These are phyloP conservation scores for Aspergillus taichungensis DNA, from an alignment of 495 filamentous ascomycete species.

Conservation along the genomic window DNA sequence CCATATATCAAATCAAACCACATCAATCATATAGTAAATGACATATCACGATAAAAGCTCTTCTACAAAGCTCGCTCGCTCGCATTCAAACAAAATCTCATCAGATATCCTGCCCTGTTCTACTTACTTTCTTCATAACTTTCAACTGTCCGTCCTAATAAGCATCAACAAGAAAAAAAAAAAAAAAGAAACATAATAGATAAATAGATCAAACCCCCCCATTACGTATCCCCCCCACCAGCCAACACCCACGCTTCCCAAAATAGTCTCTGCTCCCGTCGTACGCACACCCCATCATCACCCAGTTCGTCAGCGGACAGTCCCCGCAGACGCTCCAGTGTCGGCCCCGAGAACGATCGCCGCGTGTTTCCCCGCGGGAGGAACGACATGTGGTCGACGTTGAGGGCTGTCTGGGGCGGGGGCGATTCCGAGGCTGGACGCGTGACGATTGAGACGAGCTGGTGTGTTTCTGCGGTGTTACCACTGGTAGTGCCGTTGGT, in stretches of 20 bases:
- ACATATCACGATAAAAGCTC: no score
- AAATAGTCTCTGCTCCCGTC: slow-evolving; percentile 42
- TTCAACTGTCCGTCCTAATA: no score
- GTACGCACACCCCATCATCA: slow-evolving; percentile 48
- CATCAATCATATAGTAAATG: no score
- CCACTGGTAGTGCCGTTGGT: not conserved
- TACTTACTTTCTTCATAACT: no score
- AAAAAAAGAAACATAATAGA: no score
- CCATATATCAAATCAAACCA: no score
- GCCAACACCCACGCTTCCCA: slow-evolving; percentile 61
- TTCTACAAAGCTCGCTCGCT: no score
- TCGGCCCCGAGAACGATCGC: slow-evolving; percentile 14
- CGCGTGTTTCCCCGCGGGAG: slow-evolving; percentile 9
- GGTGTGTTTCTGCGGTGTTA: slow-evolving; percentile 1
- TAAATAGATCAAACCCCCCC: not conserved
- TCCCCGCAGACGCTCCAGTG: slow-evolving; percentile 14
- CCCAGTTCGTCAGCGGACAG: slow-evolving; percentile 42
- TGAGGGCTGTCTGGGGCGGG: slow-evolving; percentile 2
- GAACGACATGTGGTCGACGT: slow-evolving; percentile 6
- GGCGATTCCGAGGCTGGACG: slow-evolving; percentile 3
- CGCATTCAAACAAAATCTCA: no score
- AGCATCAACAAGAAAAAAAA: no score
- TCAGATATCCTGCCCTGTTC: no score
- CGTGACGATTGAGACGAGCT: slow-evolving; percentile 5
- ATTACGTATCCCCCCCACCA: slow-evolving; percentile 4